Conservation (phyloP, 345 rosid species). For the Pugionium dolabratum region DNA sequence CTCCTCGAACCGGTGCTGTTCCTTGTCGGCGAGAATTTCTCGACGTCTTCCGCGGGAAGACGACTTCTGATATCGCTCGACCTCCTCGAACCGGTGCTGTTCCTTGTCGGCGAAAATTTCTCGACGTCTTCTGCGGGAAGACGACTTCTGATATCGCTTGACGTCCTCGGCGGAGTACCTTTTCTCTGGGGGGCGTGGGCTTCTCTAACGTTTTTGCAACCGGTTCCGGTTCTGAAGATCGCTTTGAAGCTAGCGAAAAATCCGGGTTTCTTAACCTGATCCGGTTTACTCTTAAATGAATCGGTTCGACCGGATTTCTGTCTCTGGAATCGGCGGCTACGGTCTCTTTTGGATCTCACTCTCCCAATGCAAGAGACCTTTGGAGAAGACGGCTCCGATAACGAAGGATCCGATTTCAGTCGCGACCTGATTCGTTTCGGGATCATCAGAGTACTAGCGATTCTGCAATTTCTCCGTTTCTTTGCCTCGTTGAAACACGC, state of each 20-base stretch:
- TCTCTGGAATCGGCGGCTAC: slow-evolving; percentile 49
- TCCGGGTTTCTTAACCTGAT: slow-evolving; percentile 41
- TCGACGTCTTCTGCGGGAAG: slow-evolving; percentile 52
- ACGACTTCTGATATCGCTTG: slow-evolving; percentile 59
- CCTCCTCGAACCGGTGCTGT: slow-evolving; percentile 37
- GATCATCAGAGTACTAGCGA: slow-evolving; percentile 57
- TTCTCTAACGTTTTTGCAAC: slow-evolving; percentile 25
- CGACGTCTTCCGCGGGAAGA: too few species aligned
- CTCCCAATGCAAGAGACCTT: slow-evolving; percentile 95
- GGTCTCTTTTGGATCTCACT: slow-evolving; percentile 84
- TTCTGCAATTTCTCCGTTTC: slow-evolving; percentile 53
- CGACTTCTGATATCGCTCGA: too few species aligned
- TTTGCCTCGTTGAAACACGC: slow-evolving; percentile 57
- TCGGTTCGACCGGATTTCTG: slow-evolving; percentile 42
- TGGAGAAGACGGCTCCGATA: slow-evolving; percentile 77
- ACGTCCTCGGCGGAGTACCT: slow-evolving; percentile 27
- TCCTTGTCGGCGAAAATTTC: slow-evolving; percentile 38
- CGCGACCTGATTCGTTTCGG: slow-evolving; percentile 55
- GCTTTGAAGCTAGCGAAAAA: slow-evolving; percentile 53
- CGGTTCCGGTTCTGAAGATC: slow-evolving; percentile 50
- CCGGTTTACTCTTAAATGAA: slow-evolving; percentile 38
- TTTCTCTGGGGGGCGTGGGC: slow-evolving; percentile 35
- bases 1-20: too few species aligned
- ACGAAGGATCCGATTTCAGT: slow-evolving; percentile 40
- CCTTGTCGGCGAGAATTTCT: too few species aligned